Evolutionary conservation across 2,329 filamentous ascomycete genomes (phyloP), one percentile per base, ranked within the genome.

Genomic region (Hyphodiscus sp.): DNA sequence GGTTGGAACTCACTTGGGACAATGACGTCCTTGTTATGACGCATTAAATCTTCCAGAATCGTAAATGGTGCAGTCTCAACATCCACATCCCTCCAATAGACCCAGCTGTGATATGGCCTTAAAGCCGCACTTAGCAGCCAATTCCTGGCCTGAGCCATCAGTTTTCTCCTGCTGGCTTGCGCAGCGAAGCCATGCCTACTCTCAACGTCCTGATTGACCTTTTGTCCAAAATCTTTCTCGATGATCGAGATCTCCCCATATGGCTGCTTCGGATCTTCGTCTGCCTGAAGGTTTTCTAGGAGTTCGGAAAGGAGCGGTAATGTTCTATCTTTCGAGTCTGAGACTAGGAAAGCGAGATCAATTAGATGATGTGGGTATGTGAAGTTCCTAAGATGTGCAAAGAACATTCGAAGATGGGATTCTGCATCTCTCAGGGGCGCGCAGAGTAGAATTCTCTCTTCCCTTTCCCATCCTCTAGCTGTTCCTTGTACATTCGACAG

Each of bases 41-140:
- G 85, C 94, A 99, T 99, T 51, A 99, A 74, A 73, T 99, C 94
- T 69, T 99, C 94, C 58, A 99, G 74, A 63, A 99, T 97, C 0
- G 94, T 97, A 67, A 92, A 94, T 0, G 94, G 94, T 2, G 94
- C 94, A 1, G 94, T 99, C 72, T 97, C 91, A 9, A 99, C 94
- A 72, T 99, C 94, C 20, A 96, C 94, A 73, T 99, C 94, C 71
- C 94, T 85, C 94, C 94, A 99, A 69, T 99, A 99, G 10, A 99
- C 94, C 94, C 94, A 99, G 60, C 91, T 96, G 69, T 99, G 94
- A 50, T 94, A 95, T 1, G 94, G 94, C 44, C 94, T 84, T 51
- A 99, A 75, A 20, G 94, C 92, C 42, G 94, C 92, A 65, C 91
- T 96, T 53, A 99, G 74, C 50, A 99, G 77, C 94, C 94, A 99